Percentiles rank a stretch among this genome's conserved stretches.
Conservation (phyloP, 768 basidiomycete genomes). For the Trametes meyenii region DNA sequence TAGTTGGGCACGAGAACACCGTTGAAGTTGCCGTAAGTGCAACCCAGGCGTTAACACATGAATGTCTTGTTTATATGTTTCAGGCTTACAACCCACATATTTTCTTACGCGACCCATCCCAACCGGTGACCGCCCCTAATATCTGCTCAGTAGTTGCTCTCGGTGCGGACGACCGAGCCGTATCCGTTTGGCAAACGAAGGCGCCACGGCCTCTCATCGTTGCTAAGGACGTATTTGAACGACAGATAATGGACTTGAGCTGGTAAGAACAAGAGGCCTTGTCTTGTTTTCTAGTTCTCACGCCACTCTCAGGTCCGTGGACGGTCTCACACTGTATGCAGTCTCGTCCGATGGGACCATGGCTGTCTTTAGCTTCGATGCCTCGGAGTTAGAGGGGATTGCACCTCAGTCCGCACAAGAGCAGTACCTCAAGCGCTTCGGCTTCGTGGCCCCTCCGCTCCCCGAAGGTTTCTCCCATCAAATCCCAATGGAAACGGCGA, state of each 20-base stretch:
- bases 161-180: constrained; percentile 89
- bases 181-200: constrained; percentile 97
- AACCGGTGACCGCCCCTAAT: constrained; percentile 74
- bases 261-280: constrained; percentile 55
- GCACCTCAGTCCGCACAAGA: constrained; percentile 73
- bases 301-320: constrained; percentile 71
- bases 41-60: background rate
- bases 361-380: constrained; percentile 82
- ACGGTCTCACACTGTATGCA: constrained; percentile 90
- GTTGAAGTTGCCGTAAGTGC: constrained; percentile 87
- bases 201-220: constrained; percentile 89
- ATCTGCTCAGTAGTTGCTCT: constrained; percentile 92
- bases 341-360: constrained; percentile 96
- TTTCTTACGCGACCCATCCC: constrained; percentile 75
- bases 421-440: constrained; percentile 82
- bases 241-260: constrained; percentile 93
- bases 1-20: constrained; percentile 97
- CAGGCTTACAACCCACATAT: constrained; percentile 94
- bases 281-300: constrained; percentile 7
- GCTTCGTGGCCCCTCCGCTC: constrained; percentile 66
- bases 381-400: constrained; percentile 80
- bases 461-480: constrained; percentile 73
- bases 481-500: background rate
- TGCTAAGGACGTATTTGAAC: constrained; percentile 90
- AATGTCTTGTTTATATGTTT: background rate